phyloP scores from a whole-genome alignment of 352 stramenopile genomes.

The Phytophthora meadii region DNA sequence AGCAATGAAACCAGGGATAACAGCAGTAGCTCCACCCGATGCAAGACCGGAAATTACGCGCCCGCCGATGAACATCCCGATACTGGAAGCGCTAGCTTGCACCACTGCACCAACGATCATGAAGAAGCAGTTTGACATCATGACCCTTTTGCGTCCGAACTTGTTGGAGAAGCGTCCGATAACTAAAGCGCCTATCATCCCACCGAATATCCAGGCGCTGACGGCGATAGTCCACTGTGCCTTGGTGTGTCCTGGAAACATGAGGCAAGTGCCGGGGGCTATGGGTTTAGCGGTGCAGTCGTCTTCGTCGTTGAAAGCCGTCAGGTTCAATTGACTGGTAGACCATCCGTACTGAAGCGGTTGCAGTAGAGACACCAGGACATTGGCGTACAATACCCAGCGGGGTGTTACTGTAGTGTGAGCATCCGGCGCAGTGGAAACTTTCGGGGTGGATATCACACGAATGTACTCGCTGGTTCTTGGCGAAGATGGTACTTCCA shows the following conservation, averaged over 20 bases:
- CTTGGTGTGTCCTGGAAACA: slow-evolving; percentile 61
- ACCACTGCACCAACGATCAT: slow-evolving; percentile 46
- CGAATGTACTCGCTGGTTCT: slow-evolving; percentile 1
- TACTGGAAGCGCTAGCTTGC: slow-evolving; percentile 27
- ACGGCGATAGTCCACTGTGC: slow-evolving; percentile 53
- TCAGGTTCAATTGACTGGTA: slow-evolving; percentile 55
- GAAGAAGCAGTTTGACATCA: slow-evolving; percentile 39
- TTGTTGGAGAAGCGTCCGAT: slow-evolving; percentile 31
- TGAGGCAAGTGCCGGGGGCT: slow-evolving; percentile 42
- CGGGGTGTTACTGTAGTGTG: background rate
- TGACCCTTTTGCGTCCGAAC: slow-evolving; percentile 26
- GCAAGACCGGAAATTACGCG: slow-evolving; percentile 24
- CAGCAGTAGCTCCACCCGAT: slow-evolving; percentile 35
- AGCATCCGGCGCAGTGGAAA: background rate
- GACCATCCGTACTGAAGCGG: slow-evolving; percentile 64
- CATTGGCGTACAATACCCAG: slow-evolving; percentile 45
- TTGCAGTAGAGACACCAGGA: slow-evolving; percentile 41
- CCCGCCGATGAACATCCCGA: slow-evolving; percentile 42
- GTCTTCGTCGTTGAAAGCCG: slow-evolving; percentile 48
- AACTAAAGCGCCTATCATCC: slow-evolving; percentile 39
- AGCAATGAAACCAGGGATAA: slow-evolving; percentile 35
- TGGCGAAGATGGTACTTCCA: slow-evolving; percentile 3
- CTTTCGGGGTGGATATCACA: slow-evolving; percentile 4
- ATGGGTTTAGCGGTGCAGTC: slow-evolving; percentile 47
- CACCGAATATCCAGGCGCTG: slow-evolving; percentile 48